These are phyloP conservation scores for Cytidiella melzeri DNA, from an alignment of 768 basidiomycete genomes.

Conservation along the genomic window DNA sequence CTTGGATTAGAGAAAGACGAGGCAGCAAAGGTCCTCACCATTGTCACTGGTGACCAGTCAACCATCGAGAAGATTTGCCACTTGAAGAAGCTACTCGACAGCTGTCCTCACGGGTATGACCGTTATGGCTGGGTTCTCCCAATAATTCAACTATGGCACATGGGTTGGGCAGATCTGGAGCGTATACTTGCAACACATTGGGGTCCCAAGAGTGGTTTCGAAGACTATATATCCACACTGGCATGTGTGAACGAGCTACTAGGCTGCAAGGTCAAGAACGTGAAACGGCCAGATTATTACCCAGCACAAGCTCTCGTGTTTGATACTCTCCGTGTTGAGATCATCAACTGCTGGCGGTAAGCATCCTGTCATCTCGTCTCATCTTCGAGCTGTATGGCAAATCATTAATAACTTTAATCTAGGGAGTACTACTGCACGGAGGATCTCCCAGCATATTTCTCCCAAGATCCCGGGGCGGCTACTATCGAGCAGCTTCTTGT, in stretches of 20 bases:
- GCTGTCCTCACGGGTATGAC: slow-evolving; percentile 1
- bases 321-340: not conserved
- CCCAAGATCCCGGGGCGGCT: too few species aligned
- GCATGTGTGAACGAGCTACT: slow-evolving; percentile 1
- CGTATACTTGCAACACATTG: slow-evolving; percentile 3
- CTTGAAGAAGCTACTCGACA: not conserved
- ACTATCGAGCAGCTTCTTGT: too few species aligned
- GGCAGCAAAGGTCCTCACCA: not conserved
- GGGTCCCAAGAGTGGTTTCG: not conserved
- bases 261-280: slow-evolving; percentile 3
- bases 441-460: too few species aligned
- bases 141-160: too few species aligned
- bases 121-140: slow-evolving; percentile 2
- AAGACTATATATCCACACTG: not conserved
- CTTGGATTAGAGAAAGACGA: not conserved
- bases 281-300: slow-evolving; percentile 2
- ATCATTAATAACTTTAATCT: too few species aligned
- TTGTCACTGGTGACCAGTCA: slow-evolving; percentile 7
- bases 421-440: too few species aligned
- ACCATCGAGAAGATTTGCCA: slow-evolving; percentile 2
- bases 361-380: not conserved
- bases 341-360: not conserved
- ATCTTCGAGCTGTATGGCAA: too few species aligned
- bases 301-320: too few species aligned
- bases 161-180: slow-evolving; percentile 5